phyloP scores from a whole-genome alignment of 1,284 basidiomycete species.

The Fomitopsis pinicola region DNA sequence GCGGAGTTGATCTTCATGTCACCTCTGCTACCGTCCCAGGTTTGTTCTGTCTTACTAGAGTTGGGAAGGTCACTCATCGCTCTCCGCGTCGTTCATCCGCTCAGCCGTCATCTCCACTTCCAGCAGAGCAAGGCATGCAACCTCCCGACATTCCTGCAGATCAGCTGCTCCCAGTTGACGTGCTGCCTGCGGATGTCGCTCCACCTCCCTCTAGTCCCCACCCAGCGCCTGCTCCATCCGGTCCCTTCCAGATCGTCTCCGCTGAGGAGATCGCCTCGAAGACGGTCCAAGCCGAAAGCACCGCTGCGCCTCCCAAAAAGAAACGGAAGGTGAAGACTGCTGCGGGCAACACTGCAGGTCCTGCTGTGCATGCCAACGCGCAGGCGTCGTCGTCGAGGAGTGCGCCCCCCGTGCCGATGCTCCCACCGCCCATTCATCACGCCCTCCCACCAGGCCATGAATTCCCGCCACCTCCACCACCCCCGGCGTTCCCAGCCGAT shows the following conservation, averaged over 20 bases:
- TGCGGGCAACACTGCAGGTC: background rate
- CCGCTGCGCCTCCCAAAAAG: conserved; percentile 7
- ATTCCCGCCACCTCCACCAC: background rate
- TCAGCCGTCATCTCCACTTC: background rate
- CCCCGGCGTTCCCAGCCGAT: conserved; percentile 2
- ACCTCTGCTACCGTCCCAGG: conserved; percentile 6
- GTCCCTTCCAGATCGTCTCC: conserved; percentile 1
- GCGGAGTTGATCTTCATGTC: conserved; percentile 20
- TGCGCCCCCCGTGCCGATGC: background rate
- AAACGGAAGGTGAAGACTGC: conserved; percentile 9
- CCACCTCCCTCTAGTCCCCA: background rate
- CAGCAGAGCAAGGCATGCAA: no score
- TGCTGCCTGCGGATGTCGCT: conserved; percentile 2
- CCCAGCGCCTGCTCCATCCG: background rate
- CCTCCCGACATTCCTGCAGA: background rate
- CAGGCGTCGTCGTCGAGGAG: background rate
- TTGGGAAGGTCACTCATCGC: background rate
- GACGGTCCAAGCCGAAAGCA: background rate
- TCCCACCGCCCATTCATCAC: background rate
- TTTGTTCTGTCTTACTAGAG: background rate
- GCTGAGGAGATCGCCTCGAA: background rate
- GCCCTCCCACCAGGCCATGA: background rate
- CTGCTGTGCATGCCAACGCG: conserved; percentile 1
- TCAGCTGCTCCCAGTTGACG: conserved; percentile 2
- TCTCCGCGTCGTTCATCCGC: background rate